Evolutionary conservation across 352 stramenopile genomes (phyloP).

Genomic region (Thalassiosira mediterranea): DNA sequence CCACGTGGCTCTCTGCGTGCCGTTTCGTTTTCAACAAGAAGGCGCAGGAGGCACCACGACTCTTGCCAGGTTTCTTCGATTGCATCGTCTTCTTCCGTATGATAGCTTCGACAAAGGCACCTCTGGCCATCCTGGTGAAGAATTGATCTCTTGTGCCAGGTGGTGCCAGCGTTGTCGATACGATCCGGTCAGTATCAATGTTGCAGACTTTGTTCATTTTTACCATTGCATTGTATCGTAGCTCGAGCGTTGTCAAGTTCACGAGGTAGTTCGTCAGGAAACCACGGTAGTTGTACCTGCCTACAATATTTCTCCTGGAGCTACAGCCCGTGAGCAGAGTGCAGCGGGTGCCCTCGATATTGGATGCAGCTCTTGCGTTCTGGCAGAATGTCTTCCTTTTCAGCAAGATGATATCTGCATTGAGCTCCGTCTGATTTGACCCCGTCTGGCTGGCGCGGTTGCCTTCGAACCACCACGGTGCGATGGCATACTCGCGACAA

Average conservation of each 20-base stretch:
- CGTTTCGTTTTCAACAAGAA: slow-evolving; percentile 24
- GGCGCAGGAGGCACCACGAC: slow-evolving; percentile 11
- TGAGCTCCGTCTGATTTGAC: background rate
- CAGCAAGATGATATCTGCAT: slow-evolving; percentile 1
- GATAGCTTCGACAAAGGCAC: slow-evolving; percentile 19
- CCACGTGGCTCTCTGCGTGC: too few species aligned
- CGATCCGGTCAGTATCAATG: too few species aligned
- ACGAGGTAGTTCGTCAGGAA: slow-evolving; percentile 46
- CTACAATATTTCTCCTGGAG: slow-evolving; percentile 13
- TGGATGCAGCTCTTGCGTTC: slow-evolving; percentile 8
- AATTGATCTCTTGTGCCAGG: slow-evolving; percentile 9
- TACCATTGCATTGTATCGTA: slow-evolving; percentile 35
- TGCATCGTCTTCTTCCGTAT: slow-evolving; percentile 8
- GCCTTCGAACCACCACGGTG: slow-evolving; percentile 11
- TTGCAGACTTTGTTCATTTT: slow-evolving; percentile 19
- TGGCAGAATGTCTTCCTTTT: slow-evolving; percentile 34
- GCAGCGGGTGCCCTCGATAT: slow-evolving; percentile 18
- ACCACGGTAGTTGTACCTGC: slow-evolving; percentile 31
- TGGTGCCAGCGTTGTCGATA: too few species aligned
- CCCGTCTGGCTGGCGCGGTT: background rate
- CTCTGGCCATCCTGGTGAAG: slow-evolving; percentile 17
- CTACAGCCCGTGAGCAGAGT: slow-evolving; percentile 35
- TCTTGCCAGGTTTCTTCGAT: too few species aligned
- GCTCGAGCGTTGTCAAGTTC: slow-evolving; percentile 21
- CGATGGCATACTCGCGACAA: slow-evolving; percentile 7